Evolutionary conservation across 2,329 filamentous ascomycete species (phyloP).

Genomic region (Colletotrichum sp.): DNA sequence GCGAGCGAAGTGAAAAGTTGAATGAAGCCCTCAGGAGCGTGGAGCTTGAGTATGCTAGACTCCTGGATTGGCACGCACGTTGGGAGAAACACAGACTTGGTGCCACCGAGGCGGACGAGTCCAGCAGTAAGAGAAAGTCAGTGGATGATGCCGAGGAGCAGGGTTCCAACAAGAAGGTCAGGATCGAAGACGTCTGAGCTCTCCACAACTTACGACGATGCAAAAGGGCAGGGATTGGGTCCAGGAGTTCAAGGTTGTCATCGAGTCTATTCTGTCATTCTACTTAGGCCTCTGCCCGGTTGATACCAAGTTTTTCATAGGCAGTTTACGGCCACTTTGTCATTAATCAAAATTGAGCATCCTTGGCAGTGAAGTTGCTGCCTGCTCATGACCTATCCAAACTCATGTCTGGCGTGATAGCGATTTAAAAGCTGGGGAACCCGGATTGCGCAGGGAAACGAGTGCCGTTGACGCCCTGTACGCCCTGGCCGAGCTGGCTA

Average conservation of each 20-base stretch:
- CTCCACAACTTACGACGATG: not conserved
- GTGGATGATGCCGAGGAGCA: conserved; percentile 32
- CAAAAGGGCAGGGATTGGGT: not conserved
- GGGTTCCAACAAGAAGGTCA: conserved; percentile 50
- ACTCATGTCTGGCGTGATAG: not conserved
- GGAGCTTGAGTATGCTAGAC: conserved; percentile 73
- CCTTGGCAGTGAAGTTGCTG: not conserved
- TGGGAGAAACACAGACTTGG: conserved; percentile 31
- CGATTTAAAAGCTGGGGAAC: not conserved
- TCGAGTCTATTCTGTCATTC: conserved; percentile 3
- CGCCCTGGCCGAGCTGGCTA: conserved; percentile 61
- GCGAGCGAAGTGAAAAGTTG: conserved; percentile 75
- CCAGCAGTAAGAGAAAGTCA: conserved; percentile 52
- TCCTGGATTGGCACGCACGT: conserved; percentile 58
- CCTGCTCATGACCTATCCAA: not conserved
- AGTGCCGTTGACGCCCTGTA: conserved; percentile 55
- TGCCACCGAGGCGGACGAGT: conserved; percentile 5
- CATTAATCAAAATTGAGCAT: not conserved
- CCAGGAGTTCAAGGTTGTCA: conserved; percentile 10
- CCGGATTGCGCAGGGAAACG: conserved; percentile 29
- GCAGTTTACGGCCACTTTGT: not conserved
- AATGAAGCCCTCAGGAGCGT: conserved; percentile 72
- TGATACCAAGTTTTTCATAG: conserved; percentile 13
- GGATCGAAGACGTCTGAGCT: conserved; percentile 33
- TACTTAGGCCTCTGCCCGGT: conserved; percentile 9